Base-by-base conservation (phyloP, 495 filamentous ascomycete genomes). In the Aspergillus affinis region DNA sequence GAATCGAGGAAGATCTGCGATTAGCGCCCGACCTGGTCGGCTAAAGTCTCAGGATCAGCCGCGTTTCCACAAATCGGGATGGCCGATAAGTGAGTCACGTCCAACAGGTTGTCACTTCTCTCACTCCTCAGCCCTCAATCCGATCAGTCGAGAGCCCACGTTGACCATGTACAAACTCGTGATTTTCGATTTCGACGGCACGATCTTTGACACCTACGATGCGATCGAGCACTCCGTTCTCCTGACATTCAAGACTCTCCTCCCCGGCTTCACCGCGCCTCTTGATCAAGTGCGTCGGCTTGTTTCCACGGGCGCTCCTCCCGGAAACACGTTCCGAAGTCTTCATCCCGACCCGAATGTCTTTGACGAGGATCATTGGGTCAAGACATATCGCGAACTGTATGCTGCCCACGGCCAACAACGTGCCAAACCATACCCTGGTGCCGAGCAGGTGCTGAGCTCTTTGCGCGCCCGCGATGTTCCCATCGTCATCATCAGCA, bases 401-500 rank as follows among this genome's bases (percentile, higher is more conserved):
- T 69, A 69, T 17, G 58, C 58, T 1, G 60, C 29, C 4, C 58
- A 67, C 48, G 65, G 65, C 9, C 67, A 69, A 48, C 23, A 27
- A 18, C 65, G 65, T 15, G 49, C 63, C 45, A 55, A 55, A 21
- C 59, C 67, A 17, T 69, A 61, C 23, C 51, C 62, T 0, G 65
- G 67, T 17, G 65, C 64, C 13, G 52, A 59, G n/a, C 48, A 59
- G 5, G 57, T 69, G 8, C 30, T 69, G 29, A 27, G 48, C 1
- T 23, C 53, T 5, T 46, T 69, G 17, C 58, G 54, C 19, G 36
- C 48, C 32, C 48, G 21, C 27, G 50, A 60, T 6, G 48, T 69
- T 29, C 58, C 62, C 30, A 59, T 65, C 45, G 61, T 65, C 0
- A 69, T 69, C 20, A 58, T 69, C 8, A 69, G 65, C 30, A 69